Conservation (phyloP, 129 eudicot species). For the Flaveria trinervia region DNA sequence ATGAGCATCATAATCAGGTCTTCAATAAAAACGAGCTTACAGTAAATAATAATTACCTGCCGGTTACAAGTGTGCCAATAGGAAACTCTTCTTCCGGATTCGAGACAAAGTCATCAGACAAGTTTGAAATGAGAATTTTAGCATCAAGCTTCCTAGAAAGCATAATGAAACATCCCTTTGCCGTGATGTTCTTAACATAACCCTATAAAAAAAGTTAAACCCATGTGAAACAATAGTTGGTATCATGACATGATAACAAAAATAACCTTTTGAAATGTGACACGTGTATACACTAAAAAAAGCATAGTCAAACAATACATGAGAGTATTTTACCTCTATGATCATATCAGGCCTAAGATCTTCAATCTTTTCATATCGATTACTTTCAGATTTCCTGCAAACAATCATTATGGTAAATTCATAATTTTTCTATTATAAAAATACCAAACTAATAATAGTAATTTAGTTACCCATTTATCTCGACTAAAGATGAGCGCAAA, state of each 20-base stretch:
- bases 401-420: slow-evolving; percentile 5
- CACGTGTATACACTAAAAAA: background rate
- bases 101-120: slow-evolving; percentile 72
- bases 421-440: background rate
- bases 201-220: slow-evolving; percentile 48
- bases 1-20: background rate
- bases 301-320: background rate
- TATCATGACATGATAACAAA: background rate
- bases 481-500: slow-evolving; percentile 47
- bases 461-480: slow-evolving; percentile 39
- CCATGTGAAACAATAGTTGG: slow-evolving; percentile 2
- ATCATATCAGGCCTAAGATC: slow-evolving; percentile 72
- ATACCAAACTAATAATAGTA: slow-evolving; percentile 6
- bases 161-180: slow-evolving; percentile 86
- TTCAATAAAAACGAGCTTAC: background rate
- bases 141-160: slow-evolving; percentile 88
- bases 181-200: slow-evolving; percentile 71
- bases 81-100: slow-evolving; percentile 79
- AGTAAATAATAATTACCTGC: slow-evolving; percentile 56
- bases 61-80: slow-evolving; percentile 76
- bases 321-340: slow-evolving; percentile 54
- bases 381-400: slow-evolving; percentile 43
- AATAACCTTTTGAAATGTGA: background rate
- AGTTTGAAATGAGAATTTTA: slow-evolving; percentile 68
- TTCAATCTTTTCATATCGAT: slow-evolving; percentile 54